A percentile compares a stretch with the other conserved stretches of the same genome.
These are phyloP conservation scores for Calonectria honghensis DNA, from an alignment of 2,329 filamentous ascomycete species.

Conservation along the genomic window DNA sequence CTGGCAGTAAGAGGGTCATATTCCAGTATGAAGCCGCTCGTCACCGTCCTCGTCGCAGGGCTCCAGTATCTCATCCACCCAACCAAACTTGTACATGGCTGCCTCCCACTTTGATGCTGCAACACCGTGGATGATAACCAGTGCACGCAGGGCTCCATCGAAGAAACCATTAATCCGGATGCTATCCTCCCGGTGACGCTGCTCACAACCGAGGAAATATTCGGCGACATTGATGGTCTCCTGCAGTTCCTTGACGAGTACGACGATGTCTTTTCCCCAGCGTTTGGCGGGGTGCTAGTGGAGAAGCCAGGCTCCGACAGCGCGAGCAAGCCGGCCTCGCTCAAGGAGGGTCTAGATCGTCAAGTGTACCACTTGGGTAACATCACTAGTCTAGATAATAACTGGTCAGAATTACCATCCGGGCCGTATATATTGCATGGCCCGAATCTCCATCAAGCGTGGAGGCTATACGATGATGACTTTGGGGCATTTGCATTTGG, in stretches of 20 bases:
- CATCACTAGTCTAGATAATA: slow-evolving; percentile 41
- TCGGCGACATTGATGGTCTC: slow-evolving; percentile 59
- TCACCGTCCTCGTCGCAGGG: slow-evolving; percentile 62
- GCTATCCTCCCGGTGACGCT: slow-evolving; percentile 64
- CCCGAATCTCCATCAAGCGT: slow-evolving; percentile 64
- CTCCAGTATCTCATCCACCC: slow-evolving; percentile 64
- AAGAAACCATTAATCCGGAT: slow-evolving; percentile 64
- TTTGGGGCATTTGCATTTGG: slow-evolving; percentile 61
- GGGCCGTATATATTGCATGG: slow-evolving; percentile 65
- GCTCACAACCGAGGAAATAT: slow-evolving; percentile 62
- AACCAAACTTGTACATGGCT: slow-evolving; percentile 57
- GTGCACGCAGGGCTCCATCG: slow-evolving; percentile 60
- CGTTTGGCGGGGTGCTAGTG: slow-evolving; percentile 62
- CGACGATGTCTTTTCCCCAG: slow-evolving; percentile 63
- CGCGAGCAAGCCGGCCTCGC: slow-evolving; percentile 19
- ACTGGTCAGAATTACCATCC: slow-evolving; percentile 58
- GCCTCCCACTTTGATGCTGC: not conserved
- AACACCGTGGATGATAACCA: not conserved
- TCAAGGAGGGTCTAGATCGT: slow-evolving; percentile 1
- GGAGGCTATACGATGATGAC: slow-evolving; percentile 63
- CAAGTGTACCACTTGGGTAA: slow-evolving; percentile 51
- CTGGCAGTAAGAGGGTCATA: not conserved
- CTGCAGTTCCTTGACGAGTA: slow-evolving; percentile 58
- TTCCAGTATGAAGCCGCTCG: slow-evolving; percentile 55
- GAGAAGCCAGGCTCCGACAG: slow-evolving; percentile 59